Conservation (phyloP, 345 rosid species). For the Anacardium occidentale region DNA sequence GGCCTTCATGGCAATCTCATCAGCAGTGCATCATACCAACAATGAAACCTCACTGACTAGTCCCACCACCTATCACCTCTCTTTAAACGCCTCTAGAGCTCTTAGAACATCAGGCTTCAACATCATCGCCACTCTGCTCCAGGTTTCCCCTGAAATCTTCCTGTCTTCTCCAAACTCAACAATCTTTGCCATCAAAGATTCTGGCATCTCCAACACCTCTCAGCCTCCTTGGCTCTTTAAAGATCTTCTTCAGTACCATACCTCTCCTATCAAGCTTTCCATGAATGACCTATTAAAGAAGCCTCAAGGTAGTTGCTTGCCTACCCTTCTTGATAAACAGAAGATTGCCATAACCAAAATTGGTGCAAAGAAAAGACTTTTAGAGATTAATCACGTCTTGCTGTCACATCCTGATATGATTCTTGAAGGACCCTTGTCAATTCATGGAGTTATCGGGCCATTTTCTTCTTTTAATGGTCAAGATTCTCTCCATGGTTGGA, state of each 20-base stretch:
- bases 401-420: conserved; percentile 67
- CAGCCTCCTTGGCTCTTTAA: conserved; percentile 52
- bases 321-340: conserved; percentile 51
- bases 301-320: conserved; percentile 52
- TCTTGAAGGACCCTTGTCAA: conserved; percentile 55
- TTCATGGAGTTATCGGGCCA: conserved; percentile 71
- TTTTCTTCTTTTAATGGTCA: conserved; percentile 38
- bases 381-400: conserved; percentile 53
- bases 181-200: conserved; percentile 70
- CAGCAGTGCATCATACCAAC: conserved; percentile 37
- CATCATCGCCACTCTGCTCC: conserved; percentile 58
- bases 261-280: conserved; percentile 50
- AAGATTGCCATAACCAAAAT: conserved; percentile 48
- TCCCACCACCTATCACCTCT: conserved; percentile 32
- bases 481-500: conserved; percentile 27
- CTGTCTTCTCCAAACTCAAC: conserved; percentile 56
- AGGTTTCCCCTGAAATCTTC: conserved; percentile 57
- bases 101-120: conserved; percentile 61
- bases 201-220: conserved; percentile 48
- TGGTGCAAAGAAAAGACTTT: conserved; percentile 29
- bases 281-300: conserved; percentile 47
- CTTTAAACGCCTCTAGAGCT: conserved; percentile 51
- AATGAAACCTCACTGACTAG: conserved; percentile 11
- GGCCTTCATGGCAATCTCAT: conserved; percentile 68
- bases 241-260: conserved; percentile 70